Evolutionary conservation across 2,329 filamentous ascomycete genomes (phyloP).

Genomic region (Scedosporium aurantiacum): DNA sequence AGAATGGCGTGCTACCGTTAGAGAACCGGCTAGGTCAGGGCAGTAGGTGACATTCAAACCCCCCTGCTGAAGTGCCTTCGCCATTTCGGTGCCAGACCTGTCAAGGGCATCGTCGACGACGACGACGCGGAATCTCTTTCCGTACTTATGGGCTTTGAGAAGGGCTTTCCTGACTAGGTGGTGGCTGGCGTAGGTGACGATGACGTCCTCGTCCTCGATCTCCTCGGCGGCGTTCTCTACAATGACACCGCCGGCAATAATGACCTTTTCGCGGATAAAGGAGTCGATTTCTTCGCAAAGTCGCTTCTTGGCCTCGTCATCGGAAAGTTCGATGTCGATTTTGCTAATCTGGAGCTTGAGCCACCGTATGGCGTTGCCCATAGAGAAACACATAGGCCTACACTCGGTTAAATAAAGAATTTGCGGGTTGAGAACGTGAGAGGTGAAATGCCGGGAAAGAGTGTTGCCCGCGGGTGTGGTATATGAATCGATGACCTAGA

Average conservation of each 20-base stretch:
- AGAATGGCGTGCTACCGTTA: constrained; percentile 54
- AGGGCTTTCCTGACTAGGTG: constrained; percentile 78
- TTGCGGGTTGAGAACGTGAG: constrained; percentile 83
- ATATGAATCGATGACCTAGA: constrained; percentile 82
- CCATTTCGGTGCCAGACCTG: constrained; percentile 45
- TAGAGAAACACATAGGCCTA: constrained; percentile 89
- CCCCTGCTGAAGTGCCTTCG: constrained; percentile 53
- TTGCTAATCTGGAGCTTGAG: constrained; percentile 87
- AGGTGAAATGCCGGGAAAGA: constrained; percentile 80
- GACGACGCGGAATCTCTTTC: constrained; percentile 71
- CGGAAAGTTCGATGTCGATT: constrained; percentile 75
- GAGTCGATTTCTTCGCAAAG: constrained; percentile 74
- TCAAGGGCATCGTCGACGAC: constrained; percentile 63
- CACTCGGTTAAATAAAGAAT: constrained; percentile 91
- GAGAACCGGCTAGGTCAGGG: constrained; percentile 63
- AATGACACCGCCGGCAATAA: constrained; percentile 77
- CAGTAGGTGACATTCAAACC: constrained; percentile 74
- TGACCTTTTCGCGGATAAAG: constrained; percentile 85
- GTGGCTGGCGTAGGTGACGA: constrained; percentile 80
- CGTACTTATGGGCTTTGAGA: constrained; percentile 56
- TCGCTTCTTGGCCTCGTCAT: constrained; percentile 68
- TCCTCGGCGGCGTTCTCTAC: constrained; percentile 62
- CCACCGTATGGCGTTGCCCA: constrained; percentile 93
- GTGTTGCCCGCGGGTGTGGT: constrained; percentile 76
- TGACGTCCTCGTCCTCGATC: constrained; percentile 67